A percentile compares a stretch with the other conserved stretches of the same genome.
These are phyloP conservation scores for Mollisiaceae sp. DNA, from an alignment of 2,329 filamentous ascomycete genomes.

Conservation along the genomic window DNA sequence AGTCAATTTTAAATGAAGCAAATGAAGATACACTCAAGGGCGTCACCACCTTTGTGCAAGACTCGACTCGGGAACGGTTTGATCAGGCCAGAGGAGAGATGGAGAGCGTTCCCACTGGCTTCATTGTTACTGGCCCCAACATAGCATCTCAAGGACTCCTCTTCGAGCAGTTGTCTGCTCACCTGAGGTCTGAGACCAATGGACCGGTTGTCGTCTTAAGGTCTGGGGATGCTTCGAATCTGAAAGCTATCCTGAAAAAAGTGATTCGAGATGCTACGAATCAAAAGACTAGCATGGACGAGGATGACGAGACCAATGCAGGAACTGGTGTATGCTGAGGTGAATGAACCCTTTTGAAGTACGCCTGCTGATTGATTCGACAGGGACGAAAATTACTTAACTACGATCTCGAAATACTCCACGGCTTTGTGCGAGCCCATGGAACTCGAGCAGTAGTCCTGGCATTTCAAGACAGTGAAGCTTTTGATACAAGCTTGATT, in stretches of 20 bases:
- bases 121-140: conserved; percentile 79
- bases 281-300: conserved; percentile 52
- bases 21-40: conserved; percentile 65
- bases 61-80: conserved; percentile 41
- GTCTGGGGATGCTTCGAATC: conserved; percentile 72
- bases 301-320: conserved; percentile 55
- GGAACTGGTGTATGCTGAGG: conserved; percentile 53
- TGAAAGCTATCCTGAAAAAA: conserved; percentile 75
- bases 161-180: conserved; percentile 71
- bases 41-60: conserved; percentile 60
- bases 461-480: conserved; percentile 81
- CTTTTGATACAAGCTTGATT: conserved; percentile 75
- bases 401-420: conserved; percentile 77
- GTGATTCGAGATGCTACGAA: conserved; percentile 71
- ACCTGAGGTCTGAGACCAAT: conserved; percentile 51
- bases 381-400: conserved; percentile 71
- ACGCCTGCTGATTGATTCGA: conserved; percentile 24
- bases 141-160: conserved; percentile 76
- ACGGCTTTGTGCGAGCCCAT: conserved; percentile 61
- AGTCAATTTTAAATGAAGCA: conserved; percentile 63
- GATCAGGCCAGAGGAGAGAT: conserved; percentile 21
- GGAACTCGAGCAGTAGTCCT: conserved; percentile 67
- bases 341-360: background rate
- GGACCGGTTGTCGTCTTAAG: conserved; percentile 69
- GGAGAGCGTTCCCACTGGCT: conserved; percentile 60